Conservation (phyloP, 2,329 filamentous ascomycete genomes). For the Aspergillus intermedius region DNA sequence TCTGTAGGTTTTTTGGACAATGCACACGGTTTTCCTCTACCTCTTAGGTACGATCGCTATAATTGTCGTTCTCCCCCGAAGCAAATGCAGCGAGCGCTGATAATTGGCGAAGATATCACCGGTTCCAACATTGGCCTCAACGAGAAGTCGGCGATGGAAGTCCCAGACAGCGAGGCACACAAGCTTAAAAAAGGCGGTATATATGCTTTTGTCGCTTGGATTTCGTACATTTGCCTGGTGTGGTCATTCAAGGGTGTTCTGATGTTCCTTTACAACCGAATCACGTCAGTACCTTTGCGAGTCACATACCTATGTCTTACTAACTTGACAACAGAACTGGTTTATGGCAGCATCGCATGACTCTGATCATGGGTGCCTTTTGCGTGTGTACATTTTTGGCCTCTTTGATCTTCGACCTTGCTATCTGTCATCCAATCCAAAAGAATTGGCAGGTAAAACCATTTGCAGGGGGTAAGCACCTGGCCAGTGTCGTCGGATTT, state of each 20-base stretch:
- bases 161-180: slow-evolving; percentile 6
- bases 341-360: slow-evolving; percentile 12
- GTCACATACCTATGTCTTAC: no score
- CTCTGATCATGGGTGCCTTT: slow-evolving; percentile 1
- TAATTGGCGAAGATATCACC: slow-evolving; percentile 3
- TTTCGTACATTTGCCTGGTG: slow-evolving; percentile 13
- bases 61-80: neutral
- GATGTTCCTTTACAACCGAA: slow-evolving; percentile 11
- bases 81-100: neutral
- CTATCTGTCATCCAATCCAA: slow-evolving; percentile 7
- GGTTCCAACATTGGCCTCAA: slow-evolving; percentile 10
- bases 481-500: no score
- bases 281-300: slow-evolving; percentile 8
- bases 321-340: slow-evolving; percentile 6
- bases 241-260: slow-evolving; percentile 15
- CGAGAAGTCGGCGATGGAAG: slow-evolving; percentile 5
- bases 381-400: slow-evolving; percentile 7
- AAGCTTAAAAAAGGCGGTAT: slow-evolving; percentile 7
- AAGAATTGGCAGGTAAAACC: slow-evolving; percentile 15
- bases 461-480: slow-evolving; percentile 9
- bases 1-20: slow-evolving; percentile 12
- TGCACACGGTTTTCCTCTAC: slow-evolving; percentile 11
- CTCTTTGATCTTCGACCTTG: slow-evolving; percentile 11
- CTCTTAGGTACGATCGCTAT: slow-evolving; percentile 3
- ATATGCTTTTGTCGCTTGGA: slow-evolving; percentile 12